phyloP scores from a whole-genome alignment of 2,329 filamentous ascomycete genomes.

The Aspergillus persii region DNA sequence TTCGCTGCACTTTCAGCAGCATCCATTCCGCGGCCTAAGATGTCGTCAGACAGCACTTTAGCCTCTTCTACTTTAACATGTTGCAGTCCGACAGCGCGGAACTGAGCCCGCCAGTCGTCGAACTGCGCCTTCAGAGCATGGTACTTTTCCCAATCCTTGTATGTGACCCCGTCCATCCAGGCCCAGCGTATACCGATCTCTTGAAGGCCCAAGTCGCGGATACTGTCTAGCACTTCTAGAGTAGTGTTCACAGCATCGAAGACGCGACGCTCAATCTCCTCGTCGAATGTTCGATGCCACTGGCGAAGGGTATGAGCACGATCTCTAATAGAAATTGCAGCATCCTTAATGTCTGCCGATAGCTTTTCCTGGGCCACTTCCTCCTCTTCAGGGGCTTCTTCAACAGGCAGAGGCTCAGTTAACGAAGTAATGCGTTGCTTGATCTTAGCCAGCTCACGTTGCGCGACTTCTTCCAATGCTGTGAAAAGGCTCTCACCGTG shows the following conservation, averaged over 20 bases:
- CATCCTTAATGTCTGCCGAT: conserved; percentile 58
- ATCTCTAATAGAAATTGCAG: conserved; percentile 71
- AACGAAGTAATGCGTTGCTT: conserved; percentile 64
- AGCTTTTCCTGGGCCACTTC: conserved; percentile 55
- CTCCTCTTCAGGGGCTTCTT: conserved; percentile 53
- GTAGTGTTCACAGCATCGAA: conserved; percentile 74
- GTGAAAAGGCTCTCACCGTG: conserved; percentile 54
- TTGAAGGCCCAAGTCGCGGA: conserved; percentile 79
- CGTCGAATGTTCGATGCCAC: conserved; percentile 72
- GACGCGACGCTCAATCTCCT: conserved; percentile 67
- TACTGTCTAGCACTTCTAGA: conserved; percentile 76
- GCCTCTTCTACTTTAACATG: conserved; percentile 70
- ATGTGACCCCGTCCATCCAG: conserved; percentile 91
- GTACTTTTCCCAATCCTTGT: conserved; percentile 96
- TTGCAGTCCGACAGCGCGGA: conserved; percentile 71
- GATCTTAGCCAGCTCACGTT: conserved; percentile 62
- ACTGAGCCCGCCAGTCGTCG: conserved; percentile 78
- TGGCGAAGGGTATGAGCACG: conserved; percentile 72
- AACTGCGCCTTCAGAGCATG: conserved; percentile 82
- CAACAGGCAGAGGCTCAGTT: conserved; percentile 56
- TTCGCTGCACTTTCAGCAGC: conserved; percentile 74
- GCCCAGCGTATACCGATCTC: conserved; percentile 93
- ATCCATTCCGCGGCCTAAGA: conserved; percentile 78
- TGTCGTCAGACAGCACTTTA: conserved; percentile 63
- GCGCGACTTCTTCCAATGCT: conserved; percentile 66